Evolutionary conservation across 2,329 filamentous ascomycete genomes (phyloP).

Genomic region (Thielaviopsis musarum): DNA sequence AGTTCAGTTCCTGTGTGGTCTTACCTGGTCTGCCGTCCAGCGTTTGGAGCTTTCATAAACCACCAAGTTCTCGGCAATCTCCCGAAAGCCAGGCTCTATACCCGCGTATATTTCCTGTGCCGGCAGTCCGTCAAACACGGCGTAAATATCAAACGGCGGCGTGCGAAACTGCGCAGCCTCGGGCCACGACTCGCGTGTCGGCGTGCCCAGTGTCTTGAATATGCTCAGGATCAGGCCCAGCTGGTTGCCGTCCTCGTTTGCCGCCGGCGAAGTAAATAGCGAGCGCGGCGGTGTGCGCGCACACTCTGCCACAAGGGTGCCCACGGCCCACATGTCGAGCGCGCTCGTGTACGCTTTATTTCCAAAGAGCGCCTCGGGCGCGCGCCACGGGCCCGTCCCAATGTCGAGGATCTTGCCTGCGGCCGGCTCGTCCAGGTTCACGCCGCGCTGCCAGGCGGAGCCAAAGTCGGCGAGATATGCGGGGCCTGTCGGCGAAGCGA

Average conservation of each 20-base stretch:
- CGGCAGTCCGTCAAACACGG: slow-evolving; percentile 45
- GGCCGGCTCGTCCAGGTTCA: slow-evolving; percentile 45
- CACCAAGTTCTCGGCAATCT: slow-evolving; percentile 52
- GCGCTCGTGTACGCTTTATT: slow-evolving; percentile 51
- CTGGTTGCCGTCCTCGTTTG: slow-evolving; percentile 72
- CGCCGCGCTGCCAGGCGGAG: slow-evolving; percentile 48
- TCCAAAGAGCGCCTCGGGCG: slow-evolving; percentile 82
- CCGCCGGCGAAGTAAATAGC: slow-evolving; percentile 63
- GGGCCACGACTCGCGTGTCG: slow-evolving; percentile 66
- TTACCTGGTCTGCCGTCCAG: slow-evolving; percentile 40
- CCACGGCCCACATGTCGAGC: slow-evolving; percentile 81
- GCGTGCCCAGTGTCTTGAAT: slow-evolving; percentile 81
- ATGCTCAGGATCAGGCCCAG: slow-evolving; percentile 81
- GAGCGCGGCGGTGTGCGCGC: slow-evolving; percentile 36
- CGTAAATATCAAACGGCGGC: slow-evolving; percentile 84
- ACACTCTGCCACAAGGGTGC: slow-evolving; percentile 68
- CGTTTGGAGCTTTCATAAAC: slow-evolving; percentile 51
- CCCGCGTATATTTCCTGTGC: slow-evolving; percentile 58
- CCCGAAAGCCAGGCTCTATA: slow-evolving; percentile 38
- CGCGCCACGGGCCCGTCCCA: slow-evolving; percentile 78
- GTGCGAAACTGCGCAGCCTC: slow-evolving; percentile 50
- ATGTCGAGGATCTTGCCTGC: slow-evolving; percentile 74
- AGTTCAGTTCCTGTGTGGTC: background rate
- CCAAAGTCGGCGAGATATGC: slow-evolving; percentile 83
- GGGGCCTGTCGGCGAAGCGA: slow-evolving; percentile 49